A percentile compares a stretch with the other conserved stretches of the same genome.
Evolutionary conservation across 2,329 filamentous ascomycete species (phyloP).

Genomic region (Tolypocladium amazonense): DNA sequence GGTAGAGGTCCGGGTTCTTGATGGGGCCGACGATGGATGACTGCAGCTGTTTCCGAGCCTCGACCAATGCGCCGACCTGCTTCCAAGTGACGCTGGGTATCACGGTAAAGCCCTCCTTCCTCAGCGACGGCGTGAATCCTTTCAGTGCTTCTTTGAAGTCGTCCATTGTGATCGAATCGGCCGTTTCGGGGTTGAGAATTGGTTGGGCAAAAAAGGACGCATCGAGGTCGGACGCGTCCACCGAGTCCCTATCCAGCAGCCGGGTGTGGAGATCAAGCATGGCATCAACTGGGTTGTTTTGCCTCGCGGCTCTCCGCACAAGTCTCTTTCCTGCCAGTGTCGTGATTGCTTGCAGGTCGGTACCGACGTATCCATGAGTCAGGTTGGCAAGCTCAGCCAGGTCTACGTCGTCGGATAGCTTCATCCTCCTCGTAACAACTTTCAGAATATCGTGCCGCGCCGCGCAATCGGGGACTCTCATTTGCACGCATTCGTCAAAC

Average conservation of each 20-base stretch:
- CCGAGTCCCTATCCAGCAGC: conserved; percentile 1
- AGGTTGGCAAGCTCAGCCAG: conserved; percentile 65
- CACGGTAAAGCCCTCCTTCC: conserved; percentile 83
- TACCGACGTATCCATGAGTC: conserved; percentile 88
- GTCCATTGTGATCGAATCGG: conserved; percentile 14
- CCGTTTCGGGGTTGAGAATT: not conserved
- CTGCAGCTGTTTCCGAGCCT: conserved; percentile 71
- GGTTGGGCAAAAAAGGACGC: not conserved
- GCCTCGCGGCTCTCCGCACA: conserved; percentile 20
- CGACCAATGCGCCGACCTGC: conserved; percentile 75
- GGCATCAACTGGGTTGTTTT: conserved; percentile 13
- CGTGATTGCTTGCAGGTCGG: conserved; percentile 65
- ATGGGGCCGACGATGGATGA: conserved; percentile 87
- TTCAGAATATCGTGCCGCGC: conserved; percentile 70
- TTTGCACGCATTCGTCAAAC: conserved; percentile 77
- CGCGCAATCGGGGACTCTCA: conserved; percentile 73
- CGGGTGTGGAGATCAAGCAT: conserved; percentile 2
- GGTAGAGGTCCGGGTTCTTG: conserved; percentile 67
- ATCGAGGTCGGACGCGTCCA: conserved; percentile 1
- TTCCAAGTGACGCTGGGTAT: conserved; percentile 90
- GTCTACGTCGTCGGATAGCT: conserved; percentile 59
- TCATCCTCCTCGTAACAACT: conserved; percentile 57
- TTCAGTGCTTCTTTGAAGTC: conserved; percentile 69
- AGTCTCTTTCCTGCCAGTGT: conserved; percentile 29
- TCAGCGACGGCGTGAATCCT: conserved; percentile 53